Conservation (phyloP, 164 flowering plant species). For the Dillenia suffruticosa region DNA sequence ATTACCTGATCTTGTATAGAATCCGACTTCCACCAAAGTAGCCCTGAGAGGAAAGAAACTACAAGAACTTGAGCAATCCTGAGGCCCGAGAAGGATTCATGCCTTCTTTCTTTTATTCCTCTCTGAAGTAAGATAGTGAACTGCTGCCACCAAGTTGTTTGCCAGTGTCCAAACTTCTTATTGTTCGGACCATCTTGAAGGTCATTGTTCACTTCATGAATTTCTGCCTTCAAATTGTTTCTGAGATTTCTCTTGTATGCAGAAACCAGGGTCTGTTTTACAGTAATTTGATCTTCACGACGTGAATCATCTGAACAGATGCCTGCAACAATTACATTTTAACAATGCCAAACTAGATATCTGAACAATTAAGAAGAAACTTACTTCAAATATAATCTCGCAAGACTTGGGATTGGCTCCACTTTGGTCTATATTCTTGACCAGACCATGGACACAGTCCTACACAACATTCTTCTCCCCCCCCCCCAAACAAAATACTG, state of each 20-base stretch:
- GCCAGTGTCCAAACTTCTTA: slow-evolving; percentile 32
- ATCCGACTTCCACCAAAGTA: slow-evolving; percentile 60
- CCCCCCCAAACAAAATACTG: too few species aligned
- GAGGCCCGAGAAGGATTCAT: slow-evolving; percentile 43
- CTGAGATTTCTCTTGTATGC: slow-evolving; percentile 33
- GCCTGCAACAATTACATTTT: slow-evolving; percentile 19
- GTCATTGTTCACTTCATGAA: slow-evolving; percentile 1
- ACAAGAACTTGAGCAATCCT: slow-evolving; percentile 37
- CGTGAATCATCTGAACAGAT: slow-evolving; percentile 15
- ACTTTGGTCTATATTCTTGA: too few species aligned
- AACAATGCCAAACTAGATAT: neutral
- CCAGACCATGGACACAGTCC: too few species aligned
- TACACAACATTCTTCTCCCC: too few species aligned
- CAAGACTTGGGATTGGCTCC: too few species aligned
- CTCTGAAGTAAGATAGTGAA: slow-evolving; percentile 45
- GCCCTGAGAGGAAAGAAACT: slow-evolving; percentile 37
- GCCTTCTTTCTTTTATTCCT: slow-evolving; percentile 50
- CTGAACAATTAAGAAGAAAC: too few species aligned
- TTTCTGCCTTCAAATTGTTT: slow-evolving; percentile 15
- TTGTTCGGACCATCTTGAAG: slow-evolving; percentile 6
- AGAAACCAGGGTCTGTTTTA: slow-evolving; percentile 20
- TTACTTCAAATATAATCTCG: too few species aligned
- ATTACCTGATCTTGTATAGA: slow-evolving; percentile 54
- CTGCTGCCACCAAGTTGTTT: slow-evolving; percentile 65
- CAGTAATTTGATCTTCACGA: slow-evolving; percentile 10